Percentiles rank a stretch among this genome's conserved stretches.
These are phyloP conservation scores for Calonectria pseudoreteaudii DNA, from an alignment of 2,329 filamentous ascomycete genomes.

Conservation along the genomic window DNA sequence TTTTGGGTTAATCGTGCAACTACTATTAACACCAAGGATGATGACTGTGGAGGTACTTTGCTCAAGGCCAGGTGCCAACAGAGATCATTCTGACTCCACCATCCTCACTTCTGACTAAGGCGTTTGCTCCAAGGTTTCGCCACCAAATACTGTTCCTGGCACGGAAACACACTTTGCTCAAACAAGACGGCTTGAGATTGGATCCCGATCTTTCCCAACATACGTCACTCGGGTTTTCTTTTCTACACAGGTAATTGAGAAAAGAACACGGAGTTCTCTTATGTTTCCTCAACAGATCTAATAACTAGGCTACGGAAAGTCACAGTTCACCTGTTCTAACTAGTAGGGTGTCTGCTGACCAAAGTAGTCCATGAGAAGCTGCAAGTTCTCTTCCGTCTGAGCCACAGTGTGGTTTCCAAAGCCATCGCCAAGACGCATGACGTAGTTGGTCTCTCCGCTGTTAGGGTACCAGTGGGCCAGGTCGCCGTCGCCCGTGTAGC, in stretches of 20 bases:
- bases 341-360: slow-evolving; percentile 5
- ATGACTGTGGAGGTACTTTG: neutral
- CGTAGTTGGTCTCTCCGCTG: neutral
- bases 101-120: too few relatives aligned
- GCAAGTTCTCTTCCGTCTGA: neutral
- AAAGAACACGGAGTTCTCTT: neutral
- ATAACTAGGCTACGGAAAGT: neutral
- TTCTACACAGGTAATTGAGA: neutral
- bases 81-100: neutral
- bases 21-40: neutral
- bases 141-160: neutral
- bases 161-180: neutral
- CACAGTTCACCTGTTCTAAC: neutral
- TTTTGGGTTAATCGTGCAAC: neutral
- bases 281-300: neutral
- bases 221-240: neutral
- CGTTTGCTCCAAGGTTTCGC: too few relatives aligned
- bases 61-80: too few relatives aligned
- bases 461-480: slow-evolving; percentile 10
- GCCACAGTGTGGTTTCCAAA: slow-evolving; percentile 2
- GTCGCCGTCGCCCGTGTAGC: neutral
- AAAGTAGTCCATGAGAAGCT: neutral
- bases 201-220: neutral
- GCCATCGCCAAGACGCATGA: slow-evolving; percentile 4
- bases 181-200: neutral